Evolutionary conservation across 139 green algal genomes (phyloP).

Genomic region (Closterium sp.): DNA sequence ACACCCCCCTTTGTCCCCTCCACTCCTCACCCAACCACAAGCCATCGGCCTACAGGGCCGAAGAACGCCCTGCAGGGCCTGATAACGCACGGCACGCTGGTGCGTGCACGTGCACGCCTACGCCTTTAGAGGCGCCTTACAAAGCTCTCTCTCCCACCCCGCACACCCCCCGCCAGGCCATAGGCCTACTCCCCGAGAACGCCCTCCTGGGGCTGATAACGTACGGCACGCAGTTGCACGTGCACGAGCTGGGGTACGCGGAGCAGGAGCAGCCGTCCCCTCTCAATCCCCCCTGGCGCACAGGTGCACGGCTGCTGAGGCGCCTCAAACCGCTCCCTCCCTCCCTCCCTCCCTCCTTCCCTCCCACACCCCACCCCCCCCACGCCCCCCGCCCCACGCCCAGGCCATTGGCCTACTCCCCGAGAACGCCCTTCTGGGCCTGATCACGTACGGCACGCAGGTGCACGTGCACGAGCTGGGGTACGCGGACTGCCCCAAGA

Average conservation of each 20-base stretch:
- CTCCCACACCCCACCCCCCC: neutral
- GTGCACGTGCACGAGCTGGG: slow-evolving; percentile 98
- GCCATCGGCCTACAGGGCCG: no score
- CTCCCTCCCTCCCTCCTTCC: neutral
- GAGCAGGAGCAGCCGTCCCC: no score
- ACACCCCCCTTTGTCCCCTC: slow-evolving; percentile 11
- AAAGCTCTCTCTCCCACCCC: neutral
- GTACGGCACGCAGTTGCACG: slow-evolving; percentile 85
- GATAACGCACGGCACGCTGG: slow-evolving; percentile 85
- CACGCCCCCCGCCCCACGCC: neutral
- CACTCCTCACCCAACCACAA: no score
- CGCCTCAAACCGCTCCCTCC: neutral
- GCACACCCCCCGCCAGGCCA: neutral
- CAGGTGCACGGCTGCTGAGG: no score
- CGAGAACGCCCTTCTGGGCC: slow-evolving; percentile 67
- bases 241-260: slow-evolving; percentile 91
- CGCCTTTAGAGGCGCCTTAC: no score
- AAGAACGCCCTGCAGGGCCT: slow-evolving; percentile 73
- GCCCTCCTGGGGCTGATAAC: slow-evolving; percentile 83
- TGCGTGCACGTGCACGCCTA: no score
- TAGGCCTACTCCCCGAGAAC: slow-evolving; percentile 58
- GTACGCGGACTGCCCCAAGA: slow-evolving; percentile 83
- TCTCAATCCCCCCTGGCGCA: no score
- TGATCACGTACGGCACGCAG: slow-evolving; percentile 89
- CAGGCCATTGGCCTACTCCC: slow-evolving; percentile 54